These are phyloP conservation scores for Citrus hindsii DNA, from an alignment of 345 rosid genomes.

Conservation along the genomic window DNA sequence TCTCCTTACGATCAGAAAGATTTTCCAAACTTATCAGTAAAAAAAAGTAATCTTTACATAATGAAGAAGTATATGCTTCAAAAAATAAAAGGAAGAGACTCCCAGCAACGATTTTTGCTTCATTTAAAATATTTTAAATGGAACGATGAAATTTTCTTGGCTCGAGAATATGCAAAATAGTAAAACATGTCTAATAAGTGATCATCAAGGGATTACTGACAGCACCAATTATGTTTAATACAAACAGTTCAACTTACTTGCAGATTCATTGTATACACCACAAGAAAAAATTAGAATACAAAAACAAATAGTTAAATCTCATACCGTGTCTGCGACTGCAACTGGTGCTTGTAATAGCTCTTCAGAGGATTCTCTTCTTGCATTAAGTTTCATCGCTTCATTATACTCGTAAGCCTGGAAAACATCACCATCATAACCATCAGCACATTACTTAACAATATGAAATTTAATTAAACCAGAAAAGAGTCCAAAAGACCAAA, in stretches of 20 bases:
- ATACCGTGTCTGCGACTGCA: conserved; percentile 69
- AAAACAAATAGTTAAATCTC: neutral
- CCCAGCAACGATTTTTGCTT: neutral
- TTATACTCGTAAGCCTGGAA: conserved; percentile 70
- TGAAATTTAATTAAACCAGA: neutral
- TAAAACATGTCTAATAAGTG: neutral
- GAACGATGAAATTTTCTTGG: neutral
- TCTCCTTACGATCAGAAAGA: neutral
- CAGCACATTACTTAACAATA: neutral
- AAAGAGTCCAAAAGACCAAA: neutral
- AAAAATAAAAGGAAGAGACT: neutral
- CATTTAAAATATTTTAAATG: neutral
- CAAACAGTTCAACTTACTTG: neutral
- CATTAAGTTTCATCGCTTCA: conserved; percentile 66
- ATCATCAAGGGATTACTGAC: neutral
- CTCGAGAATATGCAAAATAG: neutral
- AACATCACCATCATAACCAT: conserved; percentile 17
- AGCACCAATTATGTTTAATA: neutral
- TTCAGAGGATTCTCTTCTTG: conserved; percentile 70
- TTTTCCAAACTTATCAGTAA: neutral
- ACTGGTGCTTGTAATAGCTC: conserved; percentile 45
- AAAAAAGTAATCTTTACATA: neutral
- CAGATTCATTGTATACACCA: neutral
- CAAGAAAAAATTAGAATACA: neutral
- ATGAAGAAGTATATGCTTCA: neutral